A percentile compares a stretch with the other conserved stretches of the same genome.
Conservation (phyloP, 768 basidiomycete species). For the Rhizopogon salebrosus region DNA sequence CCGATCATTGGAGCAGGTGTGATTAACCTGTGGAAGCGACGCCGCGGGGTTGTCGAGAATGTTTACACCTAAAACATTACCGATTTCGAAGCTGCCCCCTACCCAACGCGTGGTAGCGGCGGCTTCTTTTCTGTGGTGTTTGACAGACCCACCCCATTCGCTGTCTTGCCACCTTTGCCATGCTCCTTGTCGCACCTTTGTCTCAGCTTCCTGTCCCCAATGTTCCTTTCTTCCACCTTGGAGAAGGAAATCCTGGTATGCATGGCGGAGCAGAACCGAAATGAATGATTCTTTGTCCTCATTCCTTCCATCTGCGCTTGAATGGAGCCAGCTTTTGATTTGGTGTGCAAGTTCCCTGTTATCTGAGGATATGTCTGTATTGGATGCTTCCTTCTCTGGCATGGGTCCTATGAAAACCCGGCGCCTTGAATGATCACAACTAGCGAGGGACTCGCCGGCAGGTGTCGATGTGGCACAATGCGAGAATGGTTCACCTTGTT, state of each 20-base stretch:
- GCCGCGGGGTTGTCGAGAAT: constrained; percentile 32
- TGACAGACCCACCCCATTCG: constrained; percentile 54
- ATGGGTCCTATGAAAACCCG: constrained; percentile 75
- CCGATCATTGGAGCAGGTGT: neutral
- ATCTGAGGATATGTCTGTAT: constrained; percentile 29
- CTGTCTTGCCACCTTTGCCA: constrained; percentile 57
- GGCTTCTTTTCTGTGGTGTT: constrained; percentile 26
- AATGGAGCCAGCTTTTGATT: constrained; percentile 17
- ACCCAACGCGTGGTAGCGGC: constrained; percentile 45
- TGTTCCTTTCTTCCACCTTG: constrained; percentile 61
- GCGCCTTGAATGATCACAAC: constrained; percentile 30
- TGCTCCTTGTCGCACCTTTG: constrained; percentile 50
- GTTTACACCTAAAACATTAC: constrained; percentile 68
- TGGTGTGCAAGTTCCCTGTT: constrained; percentile 22
- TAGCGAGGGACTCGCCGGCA: neutral
- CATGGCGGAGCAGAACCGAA: constrained; percentile 48
- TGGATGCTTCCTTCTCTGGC: constrained; percentile 53
- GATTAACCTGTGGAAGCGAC: neutral
- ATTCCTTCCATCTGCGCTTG: constrained; percentile 17
- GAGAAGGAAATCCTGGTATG: constrained; percentile 57
- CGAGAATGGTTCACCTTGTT: neutral
- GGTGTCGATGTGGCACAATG: neutral
- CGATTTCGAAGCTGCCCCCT: constrained; percentile 73
- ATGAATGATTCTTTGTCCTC: constrained; percentile 35
- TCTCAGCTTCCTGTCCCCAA: constrained; percentile 57